Percentiles rank a stretch among this genome's conserved stretches.
phyloP scores from a whole-genome alignment of 2,329 filamentous ascomycete genomes.

The Aspergillus ustus region DNA sequence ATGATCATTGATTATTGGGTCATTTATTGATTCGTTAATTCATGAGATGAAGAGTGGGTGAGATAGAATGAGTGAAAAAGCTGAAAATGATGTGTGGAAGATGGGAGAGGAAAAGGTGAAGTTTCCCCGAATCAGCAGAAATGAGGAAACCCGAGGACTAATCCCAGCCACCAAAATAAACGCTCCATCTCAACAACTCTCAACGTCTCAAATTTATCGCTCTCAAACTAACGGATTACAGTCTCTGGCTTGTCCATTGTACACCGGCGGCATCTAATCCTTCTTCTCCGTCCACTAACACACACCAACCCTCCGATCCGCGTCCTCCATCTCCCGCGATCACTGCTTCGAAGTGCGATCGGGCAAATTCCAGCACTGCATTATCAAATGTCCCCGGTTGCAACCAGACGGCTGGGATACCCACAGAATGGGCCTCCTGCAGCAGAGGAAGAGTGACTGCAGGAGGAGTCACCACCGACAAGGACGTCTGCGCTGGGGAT shows the following conservation, averaged over 20 bases:
- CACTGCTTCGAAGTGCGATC: conserved; percentile 69
- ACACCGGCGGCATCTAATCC: conserved; percentile 62
- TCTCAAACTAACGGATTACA: conserved; percentile 30
- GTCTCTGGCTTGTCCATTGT: conserved; percentile 47
- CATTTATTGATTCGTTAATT: conserved; percentile 13
- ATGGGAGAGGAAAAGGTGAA: conserved; percentile 8
- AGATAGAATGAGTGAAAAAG: background rate
- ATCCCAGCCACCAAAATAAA: conserved; percentile 19
- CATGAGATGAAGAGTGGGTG: conserved; percentile 9
- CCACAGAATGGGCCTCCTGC: conserved; percentile 74
- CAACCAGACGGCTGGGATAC: conserved; percentile 79
- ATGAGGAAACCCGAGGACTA: conserved; percentile 2
- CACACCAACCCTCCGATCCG: conserved; percentile 81
- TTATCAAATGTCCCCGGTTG: conserved; percentile 90
- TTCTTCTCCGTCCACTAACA: conserved; percentile 79
- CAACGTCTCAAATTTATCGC: background rate
- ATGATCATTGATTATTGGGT: conserved; percentile 22
- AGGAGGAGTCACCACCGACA: conserved; percentile 89
- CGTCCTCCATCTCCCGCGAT: conserved; percentile 68
- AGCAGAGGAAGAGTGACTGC: conserved; percentile 74
- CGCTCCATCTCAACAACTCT: background rate
- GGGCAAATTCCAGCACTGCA: conserved; percentile 71
- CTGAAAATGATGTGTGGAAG: conserved; percentile 9
- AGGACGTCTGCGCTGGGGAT: conserved; percentile 69
- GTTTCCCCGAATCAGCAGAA: conserved; percentile 11